Conservation (phyloP, 2,329 filamentous ascomycete species). For the Orbilia oligospora region DNA sequence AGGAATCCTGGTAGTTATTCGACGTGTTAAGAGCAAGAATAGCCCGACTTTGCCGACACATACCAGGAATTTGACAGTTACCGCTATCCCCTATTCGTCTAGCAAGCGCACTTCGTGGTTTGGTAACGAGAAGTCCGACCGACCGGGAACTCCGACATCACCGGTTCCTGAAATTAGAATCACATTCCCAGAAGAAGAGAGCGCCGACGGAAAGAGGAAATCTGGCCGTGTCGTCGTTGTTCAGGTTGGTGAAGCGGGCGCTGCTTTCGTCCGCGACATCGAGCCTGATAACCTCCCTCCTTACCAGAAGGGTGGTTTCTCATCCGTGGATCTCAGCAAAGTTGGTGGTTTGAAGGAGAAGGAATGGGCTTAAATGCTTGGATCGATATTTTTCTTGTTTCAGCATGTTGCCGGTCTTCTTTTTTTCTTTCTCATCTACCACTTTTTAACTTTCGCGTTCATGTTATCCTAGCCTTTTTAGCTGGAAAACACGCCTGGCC, state of each 20-base stretch:
- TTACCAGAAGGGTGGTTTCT: constrained; percentile 85
- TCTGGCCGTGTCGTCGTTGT: constrained; percentile 93
- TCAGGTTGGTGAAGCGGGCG: constrained; percentile 85
- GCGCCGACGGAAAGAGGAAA: constrained; percentile 83
- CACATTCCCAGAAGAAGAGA: constrained; percentile 96
- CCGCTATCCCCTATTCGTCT: constrained; percentile 65
- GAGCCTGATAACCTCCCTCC: constrained; percentile 78
- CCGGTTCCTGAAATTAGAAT: constrained; percentile 96
- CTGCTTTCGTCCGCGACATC: constrained; percentile 86
- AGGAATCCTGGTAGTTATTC: constrained; percentile 79
- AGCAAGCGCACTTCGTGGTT: constrained; percentile 61
- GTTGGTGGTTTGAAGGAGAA: constrained; percentile 97
- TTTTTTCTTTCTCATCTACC: background rate
- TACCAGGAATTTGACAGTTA: constrained; percentile 71
- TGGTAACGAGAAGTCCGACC: constrained; percentile 63
- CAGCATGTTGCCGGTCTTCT: constrained; percentile 36
- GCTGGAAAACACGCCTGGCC: constrained; percentile 31
- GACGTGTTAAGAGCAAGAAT: constrained; percentile 74
- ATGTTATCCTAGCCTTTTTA: constrained; percentile 52
- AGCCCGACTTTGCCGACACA: constrained; percentile 65
- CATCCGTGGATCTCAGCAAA: constrained; percentile 92
- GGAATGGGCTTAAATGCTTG: constrained; percentile 67
- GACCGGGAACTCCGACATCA: constrained; percentile 74
- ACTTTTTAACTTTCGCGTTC: constrained; percentile 29
- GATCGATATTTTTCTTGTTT: constrained; percentile 19